Evolutionary conservation across 1,139 yeast species (phyloP).

Genomic region (Arxiozyma bovina): DNA sequence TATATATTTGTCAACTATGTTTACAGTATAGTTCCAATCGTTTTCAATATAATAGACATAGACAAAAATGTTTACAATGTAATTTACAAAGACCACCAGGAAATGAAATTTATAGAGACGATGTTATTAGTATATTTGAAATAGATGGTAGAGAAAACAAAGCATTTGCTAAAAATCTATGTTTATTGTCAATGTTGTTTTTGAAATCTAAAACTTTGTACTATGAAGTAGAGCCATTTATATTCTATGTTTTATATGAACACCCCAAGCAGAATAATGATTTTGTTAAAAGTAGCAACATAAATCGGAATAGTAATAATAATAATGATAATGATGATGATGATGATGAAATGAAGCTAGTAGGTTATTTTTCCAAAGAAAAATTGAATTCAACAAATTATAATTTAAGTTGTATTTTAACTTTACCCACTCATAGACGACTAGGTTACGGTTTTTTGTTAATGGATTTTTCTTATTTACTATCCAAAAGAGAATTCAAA

Average conservation of each 20-base stretch:
- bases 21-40: conserved; percentile 72
- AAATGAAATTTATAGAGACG: conserved; percentile 73
- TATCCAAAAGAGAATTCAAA: conserved; percentile 64
- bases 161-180: conserved; percentile 77
- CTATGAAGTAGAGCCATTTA: conserved; percentile 91
- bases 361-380: conserved; percentile 90
- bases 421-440: conserved; percentile 80
- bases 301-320: conserved; percentile 2
- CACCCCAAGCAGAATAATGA: conserved; percentile 34
- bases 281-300: no score
- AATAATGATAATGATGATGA: conserved; percentile 31
- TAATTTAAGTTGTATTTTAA: conserved; percentile 83
- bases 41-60: conserved; percentile 60
- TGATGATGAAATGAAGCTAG: conserved; percentile 43
- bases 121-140: conserved; percentile 67
- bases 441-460: conserved; percentile 83
- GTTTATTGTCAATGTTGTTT: conserved; percentile 81
- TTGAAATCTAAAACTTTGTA: conserved; percentile 84
- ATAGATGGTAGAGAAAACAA: conserved; percentile 84
- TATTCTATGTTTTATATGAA: conserved; percentile 77
- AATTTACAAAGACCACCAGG: conserved; percentile 70
- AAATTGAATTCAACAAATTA: conserved; percentile 65
- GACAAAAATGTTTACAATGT: conserved; percentile 45
- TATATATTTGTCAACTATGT: conserved; percentile 81
- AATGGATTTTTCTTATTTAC: conserved; percentile 79